Evolutionary conservation across 495 filamentous ascomycete species (phyloP), one percentile per base, ranked within the genome.

Genomic region (Daldinia bambusicola): DNA sequence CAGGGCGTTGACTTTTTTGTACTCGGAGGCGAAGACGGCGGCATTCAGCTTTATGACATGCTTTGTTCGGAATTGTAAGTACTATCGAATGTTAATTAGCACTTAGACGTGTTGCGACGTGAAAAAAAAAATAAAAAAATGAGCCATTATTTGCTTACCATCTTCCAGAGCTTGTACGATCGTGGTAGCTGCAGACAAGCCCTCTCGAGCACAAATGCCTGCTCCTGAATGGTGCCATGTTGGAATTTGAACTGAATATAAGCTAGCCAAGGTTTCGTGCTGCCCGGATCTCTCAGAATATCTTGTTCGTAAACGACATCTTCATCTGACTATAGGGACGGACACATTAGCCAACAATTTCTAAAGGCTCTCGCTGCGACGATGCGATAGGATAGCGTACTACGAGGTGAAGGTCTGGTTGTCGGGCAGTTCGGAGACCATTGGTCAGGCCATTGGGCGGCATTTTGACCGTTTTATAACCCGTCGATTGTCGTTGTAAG

Each of bases 141-240:
- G 20, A 45, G 53, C 16, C 8, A 34, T 16, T 22, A 53, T 18
- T 68, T 55, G 68, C 83, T 62, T 82, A 95, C 92, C 89, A 95
- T 92, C 83, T 98, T 99, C 96, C 96, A 99, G 30, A 99, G 83
- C 84, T 98, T 99, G 80, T 97, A 98, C 26, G 94, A 98, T 67
- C 96, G 88, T 40, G 96, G 96, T 32, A 98, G 86, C 70, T 94
- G 89, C 70, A 88, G 84, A 77, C 93, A 97, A 37, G 96, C 95
- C 68, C 96, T 87, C 82, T 99, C 96, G 82, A 97, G 90, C 6
- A 97, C 91, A 82, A 96, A 99, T 55, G 94, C 92, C 79, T 96
- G 95, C 80, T 98, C 95, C 41, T 93, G 92, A 56, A 93, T 79
- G 34, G 87, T 92, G 72, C 93, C 94, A 86, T 94, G 89, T 72